Conservation (phyloP, 2,329 filamentous ascomycete genomes). For the Penicillium olsonii region DNA sequence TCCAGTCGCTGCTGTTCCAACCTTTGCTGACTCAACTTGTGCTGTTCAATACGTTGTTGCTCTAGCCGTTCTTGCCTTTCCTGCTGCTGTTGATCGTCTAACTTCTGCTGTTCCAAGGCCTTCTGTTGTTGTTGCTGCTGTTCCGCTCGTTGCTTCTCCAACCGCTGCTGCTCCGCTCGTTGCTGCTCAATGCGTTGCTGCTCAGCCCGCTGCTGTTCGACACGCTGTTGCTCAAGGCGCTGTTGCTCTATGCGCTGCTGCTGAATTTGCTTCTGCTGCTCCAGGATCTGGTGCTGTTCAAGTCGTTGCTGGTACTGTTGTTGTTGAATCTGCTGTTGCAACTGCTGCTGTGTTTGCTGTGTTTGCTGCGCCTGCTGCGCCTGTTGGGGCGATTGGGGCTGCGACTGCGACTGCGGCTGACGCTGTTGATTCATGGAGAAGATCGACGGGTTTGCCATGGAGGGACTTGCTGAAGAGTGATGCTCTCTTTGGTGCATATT, state of each 20-base stretch:
- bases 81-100: constrained; percentile 4
- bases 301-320: constrained; percentile 19
- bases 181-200: constrained; percentile 18
- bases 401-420: constrained; percentile 21
- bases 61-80: constrained; percentile 5
- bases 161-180: constrained; percentile 17
- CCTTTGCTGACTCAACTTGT: constrained; percentile 20
- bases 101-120: constrained; percentile 16
- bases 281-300: constrained; percentile 10
- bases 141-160: constrained; percentile 14
- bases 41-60: constrained; percentile 13
- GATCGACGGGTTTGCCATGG: constrained; percentile 27
- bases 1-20: constrained; percentile 11
- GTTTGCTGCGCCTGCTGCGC: constrained; percentile 23
- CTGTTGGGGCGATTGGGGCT: constrained; percentile 31
- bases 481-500: constrained; percentile 23
- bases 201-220: constrained; percentile 12
- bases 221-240: constrained; percentile 17
- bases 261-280: constrained; percentile 13
- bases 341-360: constrained; percentile 17
- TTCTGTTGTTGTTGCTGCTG: constrained; percentile 19
- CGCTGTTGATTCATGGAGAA: constrained; percentile 24
- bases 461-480: constrained; percentile 22
- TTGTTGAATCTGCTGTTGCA: constrained; percentile 20
- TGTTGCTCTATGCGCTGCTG: constrained; percentile 21